These are phyloP conservation scores for Neltuma alba DNA, from an alignment of 306 rosid species.

Conservation along the genomic window DNA sequence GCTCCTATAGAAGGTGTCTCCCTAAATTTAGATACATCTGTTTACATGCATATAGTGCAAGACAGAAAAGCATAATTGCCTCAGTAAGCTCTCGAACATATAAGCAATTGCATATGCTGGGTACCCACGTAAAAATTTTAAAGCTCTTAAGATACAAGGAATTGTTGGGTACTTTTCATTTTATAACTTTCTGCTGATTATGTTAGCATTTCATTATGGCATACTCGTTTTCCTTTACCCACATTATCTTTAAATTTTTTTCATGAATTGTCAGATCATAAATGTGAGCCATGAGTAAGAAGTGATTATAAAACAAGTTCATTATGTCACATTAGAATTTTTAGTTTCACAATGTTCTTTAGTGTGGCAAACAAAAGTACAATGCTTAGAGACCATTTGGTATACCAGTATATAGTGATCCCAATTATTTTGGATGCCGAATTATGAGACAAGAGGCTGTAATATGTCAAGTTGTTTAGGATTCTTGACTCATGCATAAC, in stretches of 20 bases:
- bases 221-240: slow-evolving; percentile 9
- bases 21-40: slow-evolving; percentile 12
- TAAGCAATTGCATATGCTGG: slow-evolving; percentile 22
- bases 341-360: background rate
- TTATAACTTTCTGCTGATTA: slow-evolving; percentile 18
- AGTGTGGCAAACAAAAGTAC: background rate
- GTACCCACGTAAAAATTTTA: no score
- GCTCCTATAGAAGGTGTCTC: slow-evolving; percentile 67
- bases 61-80: slow-evolving; percentile 22
- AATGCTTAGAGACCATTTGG: background rate
- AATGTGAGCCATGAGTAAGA: slow-evolving; percentile 22
- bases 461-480: background rate
- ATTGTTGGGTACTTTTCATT: slow-evolving; percentile 23
- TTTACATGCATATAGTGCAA: slow-evolving; percentile 15
- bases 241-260: background rate
- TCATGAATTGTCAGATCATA: background rate
- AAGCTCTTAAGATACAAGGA: slow-evolving; percentile 4
- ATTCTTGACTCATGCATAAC: background rate
- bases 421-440: background rate
- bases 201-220: slow-evolving; percentile 17
- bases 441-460: background rate
- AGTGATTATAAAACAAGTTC: background rate
- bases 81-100: slow-evolving; percentile 18
- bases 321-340: background rate
- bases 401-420: background rate